Base-by-base conservation (phyloP, 306 rosid species). In the Arachis hypogaea region DNA sequence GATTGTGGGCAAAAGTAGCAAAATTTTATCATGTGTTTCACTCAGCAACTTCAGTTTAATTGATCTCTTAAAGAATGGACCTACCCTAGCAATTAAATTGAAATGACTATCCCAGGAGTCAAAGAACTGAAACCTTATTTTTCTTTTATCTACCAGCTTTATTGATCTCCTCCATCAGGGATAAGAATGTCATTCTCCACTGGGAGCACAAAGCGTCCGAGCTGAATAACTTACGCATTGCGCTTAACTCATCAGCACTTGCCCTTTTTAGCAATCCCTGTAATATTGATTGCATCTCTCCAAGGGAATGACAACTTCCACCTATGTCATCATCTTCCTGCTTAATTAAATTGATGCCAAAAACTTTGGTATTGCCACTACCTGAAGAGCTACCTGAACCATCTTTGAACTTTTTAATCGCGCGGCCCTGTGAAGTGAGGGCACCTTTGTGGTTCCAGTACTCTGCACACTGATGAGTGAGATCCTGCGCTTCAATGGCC, bases 401-500 rank as follows among this genome's bases (percentile, higher is more conserved):
- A 47, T 28, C 45, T 18, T 74, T 66, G 58, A 56, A 75, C 65
- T 73, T 85, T 68, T 78, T 71, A 30, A 64, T 59, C 36, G 45
- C 22, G 4, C 78, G 71, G 65, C 72, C 70, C 4, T 56, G 56
- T 74, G 75, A 47, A 14, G 54, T 52, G 46, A 82, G 81, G 33
- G 33, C 56, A 9, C 16, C 72, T 43, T 67, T 86, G 90, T 85
- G 80, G 71, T 84, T 86, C 97, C 98, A 93, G 72, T 93, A 93
- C 82, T 87, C 98, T 47, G 30, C 16, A 63, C 93, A 93, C 75
- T 74, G 86, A 76, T 88, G 96, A 57, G 70, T 65, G 0, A 81
- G 93, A 77, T 93, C 98, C 51, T 80, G 93, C 45, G 87, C 90
- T 89, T 93, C 96, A 0, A 93, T 82, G 67, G 86, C 93, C 98